Percentiles rank a stretch among this genome's conserved stretches.
Evolutionary conservation across 306 rosid species (phyloP).

Genomic region (Cucurbita maxima): DNA sequence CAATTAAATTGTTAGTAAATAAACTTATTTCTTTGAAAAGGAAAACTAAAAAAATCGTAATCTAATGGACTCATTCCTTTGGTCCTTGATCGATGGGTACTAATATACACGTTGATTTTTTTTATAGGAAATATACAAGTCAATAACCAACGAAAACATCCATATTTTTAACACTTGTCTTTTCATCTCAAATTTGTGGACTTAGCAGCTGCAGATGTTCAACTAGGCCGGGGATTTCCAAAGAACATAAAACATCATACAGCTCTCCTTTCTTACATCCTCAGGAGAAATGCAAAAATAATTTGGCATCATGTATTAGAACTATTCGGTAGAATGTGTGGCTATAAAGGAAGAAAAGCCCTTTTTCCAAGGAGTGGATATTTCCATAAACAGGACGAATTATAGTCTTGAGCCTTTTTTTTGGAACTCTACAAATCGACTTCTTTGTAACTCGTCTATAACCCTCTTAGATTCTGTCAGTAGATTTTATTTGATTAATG

Average conservation of each 20-base stretch:
- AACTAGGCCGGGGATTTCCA: neutral
- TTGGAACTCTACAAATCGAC: neutral
- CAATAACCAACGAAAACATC: neutral
- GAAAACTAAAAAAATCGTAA: too few species aligned
- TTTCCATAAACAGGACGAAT: neutral
- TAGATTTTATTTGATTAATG: neutral
- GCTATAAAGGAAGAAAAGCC: neutral
- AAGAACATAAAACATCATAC: neutral
- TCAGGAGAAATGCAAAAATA: neutral
- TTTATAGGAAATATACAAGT: neutral
- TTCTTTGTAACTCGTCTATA: neutral
- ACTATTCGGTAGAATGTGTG: neutral
- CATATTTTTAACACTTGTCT: neutral
- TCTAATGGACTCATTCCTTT: neutral
- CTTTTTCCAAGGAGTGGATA: neutral
- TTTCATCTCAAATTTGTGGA: neutral
- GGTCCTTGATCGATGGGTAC: neutral
- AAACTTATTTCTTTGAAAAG: too few species aligned
- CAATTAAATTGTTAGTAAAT: neutral
- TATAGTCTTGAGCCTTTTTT: neutral
- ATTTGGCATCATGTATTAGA: neutral
- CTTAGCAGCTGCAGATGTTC: neutral
- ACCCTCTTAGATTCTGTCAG: neutral
- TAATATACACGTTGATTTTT: neutral
- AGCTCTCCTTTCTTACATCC: neutral